Conservation (phyloP, 306 rosid genomes). For the Echinosophora koreensis region DNA sequence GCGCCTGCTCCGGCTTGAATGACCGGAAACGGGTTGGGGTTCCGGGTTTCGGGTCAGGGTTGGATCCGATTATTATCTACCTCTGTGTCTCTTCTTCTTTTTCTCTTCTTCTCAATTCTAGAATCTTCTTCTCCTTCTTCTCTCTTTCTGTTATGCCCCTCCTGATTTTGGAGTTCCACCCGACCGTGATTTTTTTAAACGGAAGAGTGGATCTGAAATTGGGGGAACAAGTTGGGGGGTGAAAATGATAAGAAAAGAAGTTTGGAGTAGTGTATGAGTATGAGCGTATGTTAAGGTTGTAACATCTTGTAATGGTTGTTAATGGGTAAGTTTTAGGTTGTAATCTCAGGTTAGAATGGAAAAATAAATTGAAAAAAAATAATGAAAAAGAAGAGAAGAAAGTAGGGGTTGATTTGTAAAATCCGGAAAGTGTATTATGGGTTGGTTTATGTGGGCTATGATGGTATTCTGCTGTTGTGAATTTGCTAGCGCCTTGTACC, state of each 20-base stretch:
- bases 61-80: not conserved
- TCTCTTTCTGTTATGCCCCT: slow-evolving; percentile 34
- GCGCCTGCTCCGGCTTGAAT: slow-evolving; percentile 83
- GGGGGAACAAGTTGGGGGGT: slow-evolving; percentile 46
- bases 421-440: slow-evolving; percentile 30
- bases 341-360: slow-evolving; percentile 28
- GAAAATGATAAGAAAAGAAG: slow-evolving; percentile 42
- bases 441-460: slow-evolving; percentile 28
- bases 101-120: slow-evolving; percentile 21
- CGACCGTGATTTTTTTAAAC: slow-evolving; percentile 86
- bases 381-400: not conserved
- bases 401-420: slow-evolving; percentile 50
- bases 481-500: slow-evolving; percentile 34
- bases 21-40: not conserved
- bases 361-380: not conserved
- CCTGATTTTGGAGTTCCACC: slow-evolving; percentile 46
- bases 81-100: not conserved
- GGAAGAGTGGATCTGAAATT: slow-evolving; percentile 63
- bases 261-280: slow-evolving; percentile 23
- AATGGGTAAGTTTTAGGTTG: slow-evolving; percentile 51
- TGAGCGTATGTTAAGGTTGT: slow-evolving; percentile 7
- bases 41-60: slow-evolving; percentile 27
- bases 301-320: not conserved
- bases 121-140: slow-evolving; percentile 31
- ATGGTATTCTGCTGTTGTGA: slow-evolving; percentile 49